Base-by-base conservation (phyloP, 169 alveolate genomes). In the Eimeria necatrix region DNA sequence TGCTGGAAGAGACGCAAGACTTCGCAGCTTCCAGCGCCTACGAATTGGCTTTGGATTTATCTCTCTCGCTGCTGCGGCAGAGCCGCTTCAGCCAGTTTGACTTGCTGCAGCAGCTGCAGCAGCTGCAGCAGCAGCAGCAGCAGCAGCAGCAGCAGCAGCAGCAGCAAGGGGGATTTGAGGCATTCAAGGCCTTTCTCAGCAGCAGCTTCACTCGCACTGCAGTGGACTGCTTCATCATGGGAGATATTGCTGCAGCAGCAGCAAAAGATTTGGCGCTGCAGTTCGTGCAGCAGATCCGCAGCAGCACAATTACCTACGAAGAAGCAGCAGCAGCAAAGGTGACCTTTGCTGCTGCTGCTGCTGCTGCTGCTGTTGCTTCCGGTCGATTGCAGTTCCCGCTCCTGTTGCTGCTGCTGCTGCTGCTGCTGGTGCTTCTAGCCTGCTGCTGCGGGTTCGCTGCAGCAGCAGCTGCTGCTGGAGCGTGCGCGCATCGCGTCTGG, bases 181-280 rank as follows among this genome's bases (percentile, higher is more conserved):
- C 32, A 4, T 94, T 70, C 70, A 10, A 53, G 22, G 46, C 4
- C 6, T 87, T 94, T 48, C n/a, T 89, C 1, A 12, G 22, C 2
- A 51, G 56, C 14, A 73, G 22, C 60, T 26, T 94, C 26, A 22
- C 41, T 0, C 32, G 12, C 1, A 94, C 81, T 60, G 85, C 92
- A 3, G 51, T 94, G 46, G 96, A 94, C 89, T 84, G 70, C 49
- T 74, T 94, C 81, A 48, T 94, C 32, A 94, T 94, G 96, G 96
- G 96, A 22, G 93, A 94, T 53, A 94, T 94, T 41, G 52, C 18
- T 6, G 56, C 93, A 9, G 24, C 52, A 2, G 53, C 8, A 16
- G 96, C 96, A 5, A 52, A 70, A 9, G 14, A 20, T 8, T 53
- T 78, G 20, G 94, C 96, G 41, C 91, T 85, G 6, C 71, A 86